Conservation (phyloP, 1,284 basidiomycete genomes). For the Veloporphyrellus conicus region DNA sequence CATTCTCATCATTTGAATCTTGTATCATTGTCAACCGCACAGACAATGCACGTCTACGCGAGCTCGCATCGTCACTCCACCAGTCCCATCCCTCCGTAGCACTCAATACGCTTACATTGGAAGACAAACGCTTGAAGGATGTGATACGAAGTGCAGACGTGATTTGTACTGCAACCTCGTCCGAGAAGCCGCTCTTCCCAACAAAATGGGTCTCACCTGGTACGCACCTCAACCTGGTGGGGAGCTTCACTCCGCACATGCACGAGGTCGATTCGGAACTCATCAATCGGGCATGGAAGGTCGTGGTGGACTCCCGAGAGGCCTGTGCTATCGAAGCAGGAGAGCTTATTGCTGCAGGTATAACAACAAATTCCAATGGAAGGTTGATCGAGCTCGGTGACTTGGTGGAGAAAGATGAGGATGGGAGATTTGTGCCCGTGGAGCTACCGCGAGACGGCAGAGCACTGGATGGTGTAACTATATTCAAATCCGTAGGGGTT, state of each 20-base stretch:
- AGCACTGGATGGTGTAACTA: slow-evolving; percentile 46
- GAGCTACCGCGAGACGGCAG: slow-evolving; percentile 33
- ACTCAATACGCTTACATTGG: slow-evolving; percentile 26
- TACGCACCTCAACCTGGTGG: slow-evolving; percentile 72
- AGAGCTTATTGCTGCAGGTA: slow-evolving; percentile 59
- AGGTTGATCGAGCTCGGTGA: slow-evolving; percentile 62
- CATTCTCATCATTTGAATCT: slow-evolving; percentile 50
- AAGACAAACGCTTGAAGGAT: slow-evolving; percentile 15
- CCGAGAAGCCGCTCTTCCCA: slow-evolving; percentile 66
- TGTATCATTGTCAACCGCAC: slow-evolving; percentile 65
- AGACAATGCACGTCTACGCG: slow-evolving; percentile 44
- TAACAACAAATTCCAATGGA: slow-evolving; percentile 37
- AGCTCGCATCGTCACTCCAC: slow-evolving; percentile 42
- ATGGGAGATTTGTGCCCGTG: slow-evolving; percentile 16
- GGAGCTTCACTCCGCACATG: slow-evolving; percentile 82
- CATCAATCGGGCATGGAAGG: slow-evolving; percentile 44
- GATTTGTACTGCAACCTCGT: slow-evolving; percentile 76
- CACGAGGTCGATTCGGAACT: slow-evolving; percentile 64
- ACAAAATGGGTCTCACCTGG: slow-evolving; percentile 56
- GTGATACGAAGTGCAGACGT: slow-evolving; percentile 46
- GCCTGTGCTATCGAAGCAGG: slow-evolving; percentile 74
- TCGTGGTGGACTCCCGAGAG: slow-evolving; percentile 73
- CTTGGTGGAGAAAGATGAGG: slow-evolving; percentile 37
- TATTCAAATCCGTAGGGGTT: slow-evolving; percentile 77
- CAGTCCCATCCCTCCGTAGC: slow-evolving; percentile 39